Conservation (phyloP, 148 eudicot species). For the Cornus florida region DNA sequence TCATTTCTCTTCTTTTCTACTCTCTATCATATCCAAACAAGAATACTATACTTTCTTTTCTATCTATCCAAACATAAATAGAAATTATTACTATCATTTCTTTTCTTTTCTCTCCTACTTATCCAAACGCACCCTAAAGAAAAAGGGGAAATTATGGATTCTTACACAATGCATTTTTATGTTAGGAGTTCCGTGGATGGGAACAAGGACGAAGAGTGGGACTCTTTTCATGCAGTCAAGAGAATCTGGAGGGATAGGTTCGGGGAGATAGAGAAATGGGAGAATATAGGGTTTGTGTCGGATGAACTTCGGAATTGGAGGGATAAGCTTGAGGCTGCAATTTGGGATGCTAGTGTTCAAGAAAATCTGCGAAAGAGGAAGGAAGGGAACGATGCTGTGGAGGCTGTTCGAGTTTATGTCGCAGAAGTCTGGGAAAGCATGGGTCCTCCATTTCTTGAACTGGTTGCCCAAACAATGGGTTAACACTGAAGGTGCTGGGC, state of each 20-base stretch:
- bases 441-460: constrained; percentile 66
- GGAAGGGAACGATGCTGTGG: constrained; percentile 44
- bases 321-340: constrained; percentile 54
- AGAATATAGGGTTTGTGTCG: constrained; percentile 36
- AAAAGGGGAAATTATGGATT: too few relatives aligned
- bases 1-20: too few relatives aligned
- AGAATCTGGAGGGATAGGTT: constrained; percentile 59
- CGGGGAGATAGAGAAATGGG: constrained; percentile 27
- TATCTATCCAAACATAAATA: too few relatives aligned
- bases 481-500: constrained; percentile 18
- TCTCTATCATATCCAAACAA: too few relatives aligned
- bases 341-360: constrained; percentile 38
- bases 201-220: constrained; percentile 13
- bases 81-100: too few relatives aligned
- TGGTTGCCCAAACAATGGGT: constrained; percentile 29
- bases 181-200: not conserved
- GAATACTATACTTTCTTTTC: too few relatives aligned
- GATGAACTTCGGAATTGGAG: constrained; percentile 46
- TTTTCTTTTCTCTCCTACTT: too few relatives aligned
- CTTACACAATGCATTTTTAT: too few relatives aligned
- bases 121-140: too few relatives aligned
- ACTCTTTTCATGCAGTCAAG: constrained; percentile 30
- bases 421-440: constrained; percentile 47
- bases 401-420: constrained; percentile 41
- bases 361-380: constrained; percentile 33